Percentiles rank a stretch among this genome's conserved stretches.
Evolutionary conservation across 148 eudicot genomes (phyloP).

Genomic region (Rhododendron vialii): DNA sequence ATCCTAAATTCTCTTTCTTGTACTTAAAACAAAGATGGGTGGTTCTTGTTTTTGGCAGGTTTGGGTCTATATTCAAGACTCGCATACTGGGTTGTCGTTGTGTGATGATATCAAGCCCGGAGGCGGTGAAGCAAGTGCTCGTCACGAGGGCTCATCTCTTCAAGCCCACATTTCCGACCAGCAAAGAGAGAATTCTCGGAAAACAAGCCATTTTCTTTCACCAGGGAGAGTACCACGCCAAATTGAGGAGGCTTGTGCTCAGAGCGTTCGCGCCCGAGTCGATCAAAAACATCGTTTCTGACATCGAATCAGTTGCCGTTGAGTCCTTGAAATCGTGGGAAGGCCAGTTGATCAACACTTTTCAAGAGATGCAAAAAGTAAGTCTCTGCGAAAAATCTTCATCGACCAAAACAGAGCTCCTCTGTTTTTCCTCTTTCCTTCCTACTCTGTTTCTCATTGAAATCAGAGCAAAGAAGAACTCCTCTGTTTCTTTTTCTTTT

Average conservation of each 20-base stretch:
- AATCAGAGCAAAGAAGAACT: neutral
- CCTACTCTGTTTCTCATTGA: slow-evolving; percentile 21
- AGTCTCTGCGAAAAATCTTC: neutral
- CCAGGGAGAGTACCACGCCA: slow-evolving; percentile 79
- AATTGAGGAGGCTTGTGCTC: slow-evolving; percentile 66
- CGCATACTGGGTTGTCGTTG: slow-evolving; percentile 87
- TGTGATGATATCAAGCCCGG: slow-evolving; percentile 89
- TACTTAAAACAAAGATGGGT: neutral
- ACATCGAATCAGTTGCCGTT: slow-evolving; percentile 58
- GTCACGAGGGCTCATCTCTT: slow-evolving; percentile 65
- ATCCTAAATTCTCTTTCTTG: too few species aligned
- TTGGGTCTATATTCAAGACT: slow-evolving; percentile 76
- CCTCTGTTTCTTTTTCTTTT: neutral
- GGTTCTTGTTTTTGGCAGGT: slow-evolving; percentile 37
- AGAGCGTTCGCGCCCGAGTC: slow-evolving; percentile 71
- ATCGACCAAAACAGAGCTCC: slow-evolving; percentile 29
- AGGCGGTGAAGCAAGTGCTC: slow-evolving; percentile 70
- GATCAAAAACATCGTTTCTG: slow-evolving; percentile 42
- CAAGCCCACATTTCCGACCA: slow-evolving; percentile 95
- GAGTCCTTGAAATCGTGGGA: slow-evolving; percentile 43
- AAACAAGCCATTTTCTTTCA: slow-evolving; percentile 91
- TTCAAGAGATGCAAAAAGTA: slow-evolving; percentile 86
- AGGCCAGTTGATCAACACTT: slow-evolving; percentile 58
- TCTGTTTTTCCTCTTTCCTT: neutral
- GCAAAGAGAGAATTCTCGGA: slow-evolving; percentile 93